These are phyloP conservation scores for Zymoseptoria ardabiliae DNA, from an alignment of 2,329 filamentous ascomycete species.

Conservation along the genomic window DNA sequence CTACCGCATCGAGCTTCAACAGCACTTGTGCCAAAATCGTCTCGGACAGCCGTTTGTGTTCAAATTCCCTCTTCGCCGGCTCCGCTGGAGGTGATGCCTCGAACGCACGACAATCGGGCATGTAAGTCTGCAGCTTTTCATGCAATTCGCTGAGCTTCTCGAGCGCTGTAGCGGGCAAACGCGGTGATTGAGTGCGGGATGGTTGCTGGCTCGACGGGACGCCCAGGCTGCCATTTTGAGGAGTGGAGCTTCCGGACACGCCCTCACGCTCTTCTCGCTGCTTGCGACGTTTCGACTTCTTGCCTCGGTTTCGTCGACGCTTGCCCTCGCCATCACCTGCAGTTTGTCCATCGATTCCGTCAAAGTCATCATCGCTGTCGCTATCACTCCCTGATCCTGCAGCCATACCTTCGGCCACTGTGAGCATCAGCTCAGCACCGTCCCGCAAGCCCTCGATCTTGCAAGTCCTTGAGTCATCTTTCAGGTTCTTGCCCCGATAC, in stretches of 20 bases:
- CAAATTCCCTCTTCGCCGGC: conserved; percentile 60
- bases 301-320: conserved; percentile 34
- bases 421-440: conserved; percentile 56
- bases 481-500: conserved; percentile 66
- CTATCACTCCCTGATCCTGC: conserved; percentile 31
- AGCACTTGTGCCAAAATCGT: conserved; percentile 68
- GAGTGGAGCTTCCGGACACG: conserved; percentile 27
- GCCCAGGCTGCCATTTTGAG: conserved; percentile 31
- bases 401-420: conserved; percentile 46
- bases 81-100: conserved; percentile 57
- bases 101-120: conserved; percentile 60
- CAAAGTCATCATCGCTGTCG: conserved; percentile 37
- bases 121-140: conserved; percentile 55
- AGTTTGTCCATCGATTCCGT: conserved; percentile 28
- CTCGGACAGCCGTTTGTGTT: conserved; percentile 68
- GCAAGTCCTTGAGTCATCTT: conserved; percentile 52
- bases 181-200: conserved; percentile 35
- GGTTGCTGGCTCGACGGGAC: conserved; percentile 28
- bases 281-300: conserved; percentile 38
- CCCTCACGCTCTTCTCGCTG: conserved; percentile 31
- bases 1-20: conserved; percentile 69
- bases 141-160: conserved; percentile 63
- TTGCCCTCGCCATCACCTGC: conserved; percentile 28
- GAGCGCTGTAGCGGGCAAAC: conserved; percentile 38
- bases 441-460: conserved; percentile 51